Evolutionary conservation across 257 asterid genomes (phyloP), one percentile per base, ranked within the genome.

Genomic region (Nemophila menziesii): DNA sequence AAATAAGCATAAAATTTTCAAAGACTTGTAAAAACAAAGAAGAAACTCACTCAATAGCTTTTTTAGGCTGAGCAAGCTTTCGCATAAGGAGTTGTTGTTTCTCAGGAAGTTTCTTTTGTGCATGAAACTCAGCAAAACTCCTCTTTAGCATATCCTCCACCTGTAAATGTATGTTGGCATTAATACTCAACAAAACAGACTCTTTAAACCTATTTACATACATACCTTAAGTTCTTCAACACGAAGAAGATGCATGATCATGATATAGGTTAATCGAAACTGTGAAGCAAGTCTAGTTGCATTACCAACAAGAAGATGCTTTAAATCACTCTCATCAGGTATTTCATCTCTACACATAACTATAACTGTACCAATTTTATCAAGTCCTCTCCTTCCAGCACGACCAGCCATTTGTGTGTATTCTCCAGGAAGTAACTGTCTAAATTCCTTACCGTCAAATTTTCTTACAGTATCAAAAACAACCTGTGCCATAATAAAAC

Each of bases 351-450:
- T 94, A 65, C 98, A 90, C 68, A 90, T 73, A 51, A 90, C 73
- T 60, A 79, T 67, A 41, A 90, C 96, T 29, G 96, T 80, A 54
- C 98, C 98, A 51, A 70, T 90, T 66, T 84, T 84, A 72, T 90
- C 98, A 47, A 90, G 84, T 52, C 98, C 98, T 77, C 98, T 79
- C 78, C 98, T 65, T 57, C 98, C 98, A 38, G 98, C 98, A 74
- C 98, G 98, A 54, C 98, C 98, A 50, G 98, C 92, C 98, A 90
- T 90, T 79, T 90, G 98, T 21, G 98, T 90, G 67, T 90, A 90
- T 66, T 90, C 98, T 65, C 98, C 98, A 0, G 98, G 93, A 60
- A 84, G 98, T 54, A 90, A 51, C 58, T 67, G 86, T 34, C 98
- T 86, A 62, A 74, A 74, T 68, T 77, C 94, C 66, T 81, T 90